Percentiles rank a stretch among this genome's conserved stretches.
Evolutionary conservation across 495 filamentous ascomycete genomes (phyloP).

Genomic region (Xylaria palmicola): DNA sequence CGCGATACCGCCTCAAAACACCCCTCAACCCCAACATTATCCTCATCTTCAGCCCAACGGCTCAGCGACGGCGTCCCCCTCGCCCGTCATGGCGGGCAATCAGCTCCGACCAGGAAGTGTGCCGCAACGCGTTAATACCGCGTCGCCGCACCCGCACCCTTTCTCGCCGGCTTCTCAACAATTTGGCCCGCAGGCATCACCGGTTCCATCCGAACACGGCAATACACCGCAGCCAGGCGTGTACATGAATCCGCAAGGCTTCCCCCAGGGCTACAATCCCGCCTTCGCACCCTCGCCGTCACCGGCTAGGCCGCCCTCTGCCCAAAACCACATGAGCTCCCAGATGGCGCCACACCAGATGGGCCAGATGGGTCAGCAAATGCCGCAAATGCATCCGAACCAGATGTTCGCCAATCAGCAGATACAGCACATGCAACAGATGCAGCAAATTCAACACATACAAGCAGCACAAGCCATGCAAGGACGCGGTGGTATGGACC

Average conservation of each 20-base stretch:
- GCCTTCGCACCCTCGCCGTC: slow-evolving; percentile 53
- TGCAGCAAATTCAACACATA: slow-evolving; percentile 44
- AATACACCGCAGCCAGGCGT: slow-evolving; percentile 71
- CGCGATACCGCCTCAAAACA: slow-evolving; percentile 58
- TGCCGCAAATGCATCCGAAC: slow-evolving; percentile 38
- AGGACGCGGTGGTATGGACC: slow-evolving; percentile 51
- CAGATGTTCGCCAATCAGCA: slow-evolving; percentile 39
- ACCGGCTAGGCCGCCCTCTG: slow-evolving; percentile 47
- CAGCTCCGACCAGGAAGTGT: slow-evolving; percentile 64
- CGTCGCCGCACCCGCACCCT: slow-evolving; percentile 87
- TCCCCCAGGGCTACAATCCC: slow-evolving; percentile 57
- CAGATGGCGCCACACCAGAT: slow-evolving; percentile 49
- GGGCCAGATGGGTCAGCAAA: slow-evolving; percentile 41
- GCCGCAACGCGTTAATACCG: slow-evolving; percentile 81
- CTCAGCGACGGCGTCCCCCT: slow-evolving; percentile 80
- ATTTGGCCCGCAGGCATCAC: slow-evolving; percentile 74
- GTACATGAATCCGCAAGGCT: slow-evolving; percentile 59
- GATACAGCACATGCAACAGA: slow-evolving; percentile 37
- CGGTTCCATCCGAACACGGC: slow-evolving; percentile 72
- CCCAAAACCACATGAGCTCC: slow-evolving; percentile 44
- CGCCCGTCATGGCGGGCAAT: slow-evolving; percentile 72
- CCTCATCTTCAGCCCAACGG: slow-evolving; percentile 81
- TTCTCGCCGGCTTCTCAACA: slow-evolving; percentile 80
- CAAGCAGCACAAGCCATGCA: slow-evolving; percentile 51
- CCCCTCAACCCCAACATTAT: slow-evolving; percentile 63